Base-by-base conservation (phyloP, 2,329 filamentous ascomycete genomes). In the Cladosporium sp. region DNA sequence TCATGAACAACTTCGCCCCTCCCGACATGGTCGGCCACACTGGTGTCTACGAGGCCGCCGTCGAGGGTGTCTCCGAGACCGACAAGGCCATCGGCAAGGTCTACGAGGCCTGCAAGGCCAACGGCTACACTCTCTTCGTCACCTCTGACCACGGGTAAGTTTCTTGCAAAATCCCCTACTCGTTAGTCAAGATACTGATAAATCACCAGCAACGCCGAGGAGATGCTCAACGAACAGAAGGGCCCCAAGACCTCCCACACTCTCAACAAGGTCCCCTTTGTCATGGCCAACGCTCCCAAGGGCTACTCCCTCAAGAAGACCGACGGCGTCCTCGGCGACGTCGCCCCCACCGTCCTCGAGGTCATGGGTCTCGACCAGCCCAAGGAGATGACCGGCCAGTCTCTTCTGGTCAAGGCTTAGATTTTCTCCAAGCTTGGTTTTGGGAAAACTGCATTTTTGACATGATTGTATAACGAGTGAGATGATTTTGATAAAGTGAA, bases 1-100 rank as follows among this genome's bases (percentile, higher is more conserved):
- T 99, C 71, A 99, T 99, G 93, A 96, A 97, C 84, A 99, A 99
- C 83, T 97, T 99, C 73, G 93, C 93, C 37, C 93, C 93, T 37
- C 93, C 93, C 15, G 93, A 99, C 75, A 99, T 99, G 93, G 93
- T 99, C 58, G 93, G 93, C 61, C 93, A 99, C 77, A 99, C 93
- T 11, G 93, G 93, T 67, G 90, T 96, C 54, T 97, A 97, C 74
- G 86, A 97, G 63, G 92, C 93, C 24, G 93, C 93, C 51, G 85
- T 99, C 56, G 68, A 93, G 65, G 93, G 85, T 62, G 86, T 86
- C 61, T 79, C 84, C 60, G 85, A 92, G 59, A 99, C 93, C 11
- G 93, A 99, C 72, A 88, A 87, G 76, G 92, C 88, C 49, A 99
- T 99, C 64, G 90, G 89, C 64, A 83, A 85, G 69, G 91, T 99